Conservation (phyloP, 257 asterid genomes). For the Sherardia arvensis region DNA sequence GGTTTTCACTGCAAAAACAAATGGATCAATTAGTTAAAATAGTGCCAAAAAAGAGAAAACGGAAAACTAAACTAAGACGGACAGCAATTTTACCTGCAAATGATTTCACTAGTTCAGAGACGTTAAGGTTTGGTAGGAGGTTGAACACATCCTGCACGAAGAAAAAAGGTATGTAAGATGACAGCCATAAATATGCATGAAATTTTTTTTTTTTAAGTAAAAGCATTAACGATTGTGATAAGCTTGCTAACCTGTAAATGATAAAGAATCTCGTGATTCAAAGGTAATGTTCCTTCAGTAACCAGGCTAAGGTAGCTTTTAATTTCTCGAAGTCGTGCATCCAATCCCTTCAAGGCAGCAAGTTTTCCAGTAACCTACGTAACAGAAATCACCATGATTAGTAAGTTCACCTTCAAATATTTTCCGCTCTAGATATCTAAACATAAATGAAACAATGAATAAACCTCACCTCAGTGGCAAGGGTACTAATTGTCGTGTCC, state of each 20-base stretch:
- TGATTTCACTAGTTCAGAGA: conserved; percentile 64
- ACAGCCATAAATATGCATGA: too few species aligned
- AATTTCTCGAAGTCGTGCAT: conserved; percentile 83
- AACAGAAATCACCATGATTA: background rate
- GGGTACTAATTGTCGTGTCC: conserved; percentile 92
- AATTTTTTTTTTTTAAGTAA: too few species aligned
- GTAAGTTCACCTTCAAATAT: background rate
- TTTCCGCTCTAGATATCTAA: background rate
- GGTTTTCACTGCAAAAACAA: conserved; percentile 61
- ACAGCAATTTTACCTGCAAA: conserved; percentile 52
- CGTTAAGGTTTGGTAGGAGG: conserved; percentile 86
- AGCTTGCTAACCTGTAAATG: conserved; percentile 66
- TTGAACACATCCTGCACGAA: conserved; percentile 71
- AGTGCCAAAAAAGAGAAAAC: background rate
- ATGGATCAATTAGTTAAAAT: background rate
- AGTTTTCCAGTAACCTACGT: conserved; percentile 88
- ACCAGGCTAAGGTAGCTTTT: conserved; percentile 78
- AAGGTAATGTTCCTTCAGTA: conserved; percentile 78
- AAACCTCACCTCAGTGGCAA: conserved; percentile 99
- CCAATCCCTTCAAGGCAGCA: conserved; percentile 89
- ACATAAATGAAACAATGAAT: conserved; percentile 1
- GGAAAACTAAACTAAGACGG: background rate
- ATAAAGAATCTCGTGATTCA: conserved; percentile 90
- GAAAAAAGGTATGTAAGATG: background rate
- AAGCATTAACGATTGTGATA: background rate